Evolutionary conservation across 768 basidiomycete genomes (phyloP).

Genomic region (Glaciozyma martinii): DNA sequence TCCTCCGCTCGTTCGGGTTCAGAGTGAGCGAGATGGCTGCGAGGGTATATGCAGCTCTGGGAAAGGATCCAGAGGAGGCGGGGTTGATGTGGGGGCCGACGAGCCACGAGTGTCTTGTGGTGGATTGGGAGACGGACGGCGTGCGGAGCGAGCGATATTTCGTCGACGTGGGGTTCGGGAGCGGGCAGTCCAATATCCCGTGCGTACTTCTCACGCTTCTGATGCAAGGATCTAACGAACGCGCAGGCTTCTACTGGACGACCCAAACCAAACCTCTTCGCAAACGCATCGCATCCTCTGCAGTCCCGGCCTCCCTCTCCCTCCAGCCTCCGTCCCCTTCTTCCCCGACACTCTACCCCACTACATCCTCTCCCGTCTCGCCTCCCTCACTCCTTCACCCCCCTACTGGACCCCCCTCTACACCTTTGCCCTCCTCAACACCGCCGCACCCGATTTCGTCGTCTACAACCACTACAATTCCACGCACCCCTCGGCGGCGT

Average conservation of each 20-base stretch:
- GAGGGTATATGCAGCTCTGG: constrained; percentile 1
- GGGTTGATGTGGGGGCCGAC: constrained; percentile 19
- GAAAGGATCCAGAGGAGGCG: constrained; percentile 4
- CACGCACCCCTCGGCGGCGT: background rate
- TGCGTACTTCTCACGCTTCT: background rate
- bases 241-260: constrained; percentile 7
- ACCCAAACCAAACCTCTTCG: background rate
- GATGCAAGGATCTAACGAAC: no score
- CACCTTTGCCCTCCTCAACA: constrained; percentile 14
- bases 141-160: constrained; percentile 8
- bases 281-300: constrained; percentile 11
- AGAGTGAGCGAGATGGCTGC: constrained; percentile 15
- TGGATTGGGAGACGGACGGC: constrained; percentile 16
- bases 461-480: constrained; percentile 19
- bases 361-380: constrained; percentile 7
- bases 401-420: constrained; percentile 11
- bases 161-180: constrained; percentile 20
- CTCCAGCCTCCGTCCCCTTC: background rate
- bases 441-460: constrained; percentile 2
- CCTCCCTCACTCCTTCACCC: background rate
- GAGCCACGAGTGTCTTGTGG: constrained; percentile 10
- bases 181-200: background rate
- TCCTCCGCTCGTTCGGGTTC: constrained; percentile 12
- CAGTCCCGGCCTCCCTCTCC: background rate
- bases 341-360: constrained; percentile 9